phyloP scores from a whole-genome alignment of 768 basidiomycete species.

The Tylopilus intermedius region DNA sequence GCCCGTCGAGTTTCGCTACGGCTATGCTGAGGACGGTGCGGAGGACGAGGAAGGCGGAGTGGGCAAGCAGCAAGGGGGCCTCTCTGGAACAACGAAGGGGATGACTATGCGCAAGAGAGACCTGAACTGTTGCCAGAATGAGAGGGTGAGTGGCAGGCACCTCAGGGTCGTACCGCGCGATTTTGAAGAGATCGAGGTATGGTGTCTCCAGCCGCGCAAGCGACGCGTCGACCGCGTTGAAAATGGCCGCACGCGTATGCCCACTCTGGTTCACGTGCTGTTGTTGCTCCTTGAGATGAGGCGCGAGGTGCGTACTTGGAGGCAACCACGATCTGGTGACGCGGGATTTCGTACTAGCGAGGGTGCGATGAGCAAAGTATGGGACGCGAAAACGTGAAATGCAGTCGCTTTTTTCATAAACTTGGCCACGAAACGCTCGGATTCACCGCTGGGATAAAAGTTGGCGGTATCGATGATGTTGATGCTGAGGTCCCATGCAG shows the following conservation, averaged over 20 bases:
- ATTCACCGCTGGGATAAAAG: slow-evolving; percentile 33
- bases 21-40: no score
- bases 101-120: no score
- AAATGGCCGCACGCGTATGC: slow-evolving; percentile 33
- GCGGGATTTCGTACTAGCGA: slow-evolving; percentile 26
- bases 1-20: no score
- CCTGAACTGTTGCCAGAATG: no score
- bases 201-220: slow-evolving; percentile 34
- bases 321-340: no score
- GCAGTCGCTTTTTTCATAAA: slow-evolving; percentile 30
- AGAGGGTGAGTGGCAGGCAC: no score
- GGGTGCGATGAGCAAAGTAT: no score
- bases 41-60: no score
- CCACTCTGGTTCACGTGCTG: slow-evolving; percentile 31
- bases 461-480: slow-evolving; percentile 39
- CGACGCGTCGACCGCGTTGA: slow-evolving; percentile 35
- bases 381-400: no score
- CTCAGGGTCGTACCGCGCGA: no score
- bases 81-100: no score
- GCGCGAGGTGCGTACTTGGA: slow-evolving; percentile 25
- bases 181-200: slow-evolving; percentile 36
- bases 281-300: slow-evolving; percentile 1
- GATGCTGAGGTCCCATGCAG: slow-evolving; percentile 38
- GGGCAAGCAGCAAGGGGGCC: no score
- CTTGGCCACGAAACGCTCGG: slow-evolving; percentile 34